Evolutionary conservation across 345 rosid species (phyloP).

Genomic region (Hibiscus tridactylites): DNA sequence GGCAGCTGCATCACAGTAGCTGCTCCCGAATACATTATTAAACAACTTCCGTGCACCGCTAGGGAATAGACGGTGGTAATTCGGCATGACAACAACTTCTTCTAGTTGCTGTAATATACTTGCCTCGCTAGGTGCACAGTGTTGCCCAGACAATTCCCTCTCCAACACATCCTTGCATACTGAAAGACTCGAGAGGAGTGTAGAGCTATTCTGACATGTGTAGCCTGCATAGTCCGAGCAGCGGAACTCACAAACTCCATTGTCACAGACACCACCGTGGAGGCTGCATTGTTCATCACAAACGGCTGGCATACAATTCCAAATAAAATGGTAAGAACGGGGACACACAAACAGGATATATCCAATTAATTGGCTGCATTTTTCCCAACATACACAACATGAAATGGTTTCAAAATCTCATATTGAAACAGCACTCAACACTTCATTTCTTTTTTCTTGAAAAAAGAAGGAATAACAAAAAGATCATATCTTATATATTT

Average conservation of each 20-base stretch:
- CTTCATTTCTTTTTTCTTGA: not conserved
- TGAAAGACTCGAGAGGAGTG: slow-evolving; percentile 69
- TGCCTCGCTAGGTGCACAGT: slow-evolving; percentile 92
- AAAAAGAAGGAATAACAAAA: not conserved
- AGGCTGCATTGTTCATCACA: slow-evolving; percentile 98
- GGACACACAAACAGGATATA: not conserved
- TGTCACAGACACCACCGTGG: slow-evolving; percentile 99
- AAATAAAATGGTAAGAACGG: slow-evolving; percentile 1
- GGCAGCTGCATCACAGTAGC: slow-evolving; percentile 84
- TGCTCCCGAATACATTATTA: slow-evolving; percentile 60
- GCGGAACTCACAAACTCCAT: slow-evolving; percentile 96
- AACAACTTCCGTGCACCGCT: slow-evolving; percentile 82
- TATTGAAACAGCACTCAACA: not conserved
- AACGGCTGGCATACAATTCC: slow-evolving; percentile 48
- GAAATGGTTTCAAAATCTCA: not conserved
- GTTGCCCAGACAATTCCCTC: slow-evolving; percentile 71
- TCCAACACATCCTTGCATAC: slow-evolving; percentile 81
- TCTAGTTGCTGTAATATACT: slow-evolving; percentile 92
- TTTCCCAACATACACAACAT: not conserved
- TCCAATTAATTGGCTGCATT: not conserved
- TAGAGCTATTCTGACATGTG: slow-evolving; percentile 91
- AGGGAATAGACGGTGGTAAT: slow-evolving; percentile 84
- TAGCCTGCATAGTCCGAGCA: slow-evolving; percentile 99
- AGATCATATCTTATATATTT: not conserved
- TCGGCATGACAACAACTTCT: slow-evolving; percentile 95